Conservation (phyloP, 2,329 filamentous ascomycete genomes). For the Akanthomyces dipterigenus region DNA sequence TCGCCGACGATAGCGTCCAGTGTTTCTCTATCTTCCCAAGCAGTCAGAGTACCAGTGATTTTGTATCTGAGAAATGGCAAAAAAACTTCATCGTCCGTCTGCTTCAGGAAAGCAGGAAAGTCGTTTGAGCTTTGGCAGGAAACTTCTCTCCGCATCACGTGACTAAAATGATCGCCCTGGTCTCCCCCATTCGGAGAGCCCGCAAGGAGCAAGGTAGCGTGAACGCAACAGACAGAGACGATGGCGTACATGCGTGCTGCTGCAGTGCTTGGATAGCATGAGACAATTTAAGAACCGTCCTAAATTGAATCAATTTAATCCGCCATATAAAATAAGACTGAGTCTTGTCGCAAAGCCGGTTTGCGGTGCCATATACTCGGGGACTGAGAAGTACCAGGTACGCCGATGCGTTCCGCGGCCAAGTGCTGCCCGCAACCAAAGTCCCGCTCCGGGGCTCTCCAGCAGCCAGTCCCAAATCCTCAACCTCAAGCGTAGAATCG, state of each 20-base stretch:
- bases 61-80: no score
- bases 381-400: slow-evolving; percentile 3
- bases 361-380: background rate
- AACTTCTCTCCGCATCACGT: slow-evolving; percentile 1
- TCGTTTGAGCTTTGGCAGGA: no score
- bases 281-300: background rate
- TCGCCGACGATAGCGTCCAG: no score
- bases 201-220: background rate
- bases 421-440: slow-evolving; percentile 6
- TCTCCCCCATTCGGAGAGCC: background rate
- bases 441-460: slow-evolving; percentile 11
- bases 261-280: background rate
- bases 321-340: background rate
- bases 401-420: slow-evolving; percentile 1
- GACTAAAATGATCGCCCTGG: background rate
- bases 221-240: background rate
- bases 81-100: no score
- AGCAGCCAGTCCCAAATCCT: slow-evolving; percentile 31
- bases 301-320: background rate
- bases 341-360: background rate
- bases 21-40: no score
- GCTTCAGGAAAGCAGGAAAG: no score
- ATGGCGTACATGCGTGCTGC: background rate
- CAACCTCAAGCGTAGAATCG: slow-evolving; percentile 51
- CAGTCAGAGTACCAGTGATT: no score